Evolutionary conservation across 345 rosid genomes (phyloP).

Genomic region (Syzygium aqueum): DNA sequence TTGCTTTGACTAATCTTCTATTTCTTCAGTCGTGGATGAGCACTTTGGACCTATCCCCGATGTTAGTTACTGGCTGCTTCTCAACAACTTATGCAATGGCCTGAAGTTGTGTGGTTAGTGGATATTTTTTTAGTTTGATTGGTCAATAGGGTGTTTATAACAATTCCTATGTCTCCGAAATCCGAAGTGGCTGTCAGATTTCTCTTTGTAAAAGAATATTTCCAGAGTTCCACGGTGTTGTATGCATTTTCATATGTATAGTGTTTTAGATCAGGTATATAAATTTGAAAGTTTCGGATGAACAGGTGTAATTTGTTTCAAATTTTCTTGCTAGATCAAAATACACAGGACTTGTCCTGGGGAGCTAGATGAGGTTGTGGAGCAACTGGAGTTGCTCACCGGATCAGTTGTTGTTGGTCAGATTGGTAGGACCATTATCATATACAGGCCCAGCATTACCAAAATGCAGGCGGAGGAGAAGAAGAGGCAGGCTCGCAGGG

Average conservation of each 20-base stretch:
- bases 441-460: conserved; percentile 72
- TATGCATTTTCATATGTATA: neutral
- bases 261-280: neutral
- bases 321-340: conserved; percentile 38
- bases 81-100: neutral
- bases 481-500: conserved; percentile 40
- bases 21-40: neutral
- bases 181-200: neutral
- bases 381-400: conserved; percentile 50
- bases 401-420: conserved; percentile 59
- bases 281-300: neutral
- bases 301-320: neutral
- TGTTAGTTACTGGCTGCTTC: neutral
- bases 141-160: neutral
- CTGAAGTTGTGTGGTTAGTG: neutral
- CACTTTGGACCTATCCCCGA: neutral
- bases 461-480: conserved; percentile 82
- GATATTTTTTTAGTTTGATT: neutral
- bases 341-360: conserved; percentile 75
- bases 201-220: neutral
- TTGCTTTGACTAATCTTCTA: neutral
- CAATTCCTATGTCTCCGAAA: neutral
- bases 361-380: conserved; percentile 60
- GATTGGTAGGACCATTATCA: conserved; percentile 75
- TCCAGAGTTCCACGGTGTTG: neutral